Evolutionary conservation across 2,329 filamentous ascomycete genomes (phyloP).

Genomic region (Juglanconis sp.): DNA sequence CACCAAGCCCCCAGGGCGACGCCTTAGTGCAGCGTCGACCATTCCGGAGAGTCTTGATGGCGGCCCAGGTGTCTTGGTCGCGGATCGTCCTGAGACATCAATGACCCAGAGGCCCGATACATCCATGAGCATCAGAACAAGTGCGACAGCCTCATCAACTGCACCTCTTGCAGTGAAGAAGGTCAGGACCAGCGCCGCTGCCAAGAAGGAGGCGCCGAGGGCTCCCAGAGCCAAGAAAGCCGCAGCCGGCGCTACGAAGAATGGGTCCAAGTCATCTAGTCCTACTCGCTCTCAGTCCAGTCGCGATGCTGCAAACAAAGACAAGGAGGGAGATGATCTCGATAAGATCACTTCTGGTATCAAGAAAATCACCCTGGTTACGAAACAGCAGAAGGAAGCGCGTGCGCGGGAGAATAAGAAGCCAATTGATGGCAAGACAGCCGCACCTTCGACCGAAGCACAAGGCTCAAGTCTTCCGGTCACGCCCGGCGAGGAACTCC

Average conservation of each 20-base stretch:
- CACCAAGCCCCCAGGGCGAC: constrained; percentile 38
- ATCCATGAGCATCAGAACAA: constrained; percentile 38
- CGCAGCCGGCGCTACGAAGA: constrained; percentile 8
- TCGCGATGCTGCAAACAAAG: constrained; percentile 1
- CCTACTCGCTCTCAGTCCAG: neutral
- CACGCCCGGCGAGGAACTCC: neutral
- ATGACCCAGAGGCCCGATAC: constrained; percentile 40
- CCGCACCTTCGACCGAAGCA: neutral
- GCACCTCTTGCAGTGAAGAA: constrained; percentile 55
- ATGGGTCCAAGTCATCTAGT: constrained; percentile 13
- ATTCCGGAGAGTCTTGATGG: constrained; percentile 28
- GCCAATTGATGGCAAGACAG: constrained; percentile 36
- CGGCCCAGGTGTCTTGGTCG: constrained; percentile 16
- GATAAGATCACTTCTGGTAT: constrained; percentile 56
- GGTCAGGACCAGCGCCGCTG: constrained; percentile 45
- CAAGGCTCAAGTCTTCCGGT: constrained; percentile 4
- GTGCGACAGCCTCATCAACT: constrained; percentile 24
- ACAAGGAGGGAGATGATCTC: constrained; percentile 37
- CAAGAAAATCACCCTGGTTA: constrained; percentile 61
- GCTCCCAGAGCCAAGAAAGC: constrained; percentile 14
- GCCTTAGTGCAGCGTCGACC: constrained; percentile 48
- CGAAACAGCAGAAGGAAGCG: constrained; percentile 56
- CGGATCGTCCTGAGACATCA: constrained; percentile 37
- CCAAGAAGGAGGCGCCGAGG: constrained; percentile 39
- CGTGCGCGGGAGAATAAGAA: constrained; percentile 46